Conservation (phyloP, 2,329 filamentous ascomycete species). For the Claviceps sp. region DNA sequence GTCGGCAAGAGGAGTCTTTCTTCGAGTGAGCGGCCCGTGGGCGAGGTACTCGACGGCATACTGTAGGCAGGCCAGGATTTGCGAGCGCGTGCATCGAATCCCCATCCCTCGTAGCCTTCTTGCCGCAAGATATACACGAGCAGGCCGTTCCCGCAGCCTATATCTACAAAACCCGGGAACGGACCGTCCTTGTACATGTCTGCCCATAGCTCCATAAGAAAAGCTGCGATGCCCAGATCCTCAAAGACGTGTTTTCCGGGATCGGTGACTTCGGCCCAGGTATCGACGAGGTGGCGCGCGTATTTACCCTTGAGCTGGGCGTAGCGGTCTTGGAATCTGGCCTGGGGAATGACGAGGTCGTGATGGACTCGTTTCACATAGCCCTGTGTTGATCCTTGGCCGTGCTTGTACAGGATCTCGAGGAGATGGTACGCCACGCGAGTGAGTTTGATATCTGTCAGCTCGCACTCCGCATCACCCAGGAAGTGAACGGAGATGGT, state of each 20-base stretch:
- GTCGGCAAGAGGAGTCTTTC: constrained; percentile 36
- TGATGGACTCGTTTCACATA: constrained; percentile 76
- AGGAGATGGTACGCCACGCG: constrained; percentile 59
- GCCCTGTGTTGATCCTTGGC: constrained; percentile 47
- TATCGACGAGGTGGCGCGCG: constrained; percentile 53
- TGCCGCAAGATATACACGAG: constrained; percentile 68
- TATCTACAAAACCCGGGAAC: constrained; percentile 88
- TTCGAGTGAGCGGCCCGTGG: constrained; percentile 24
- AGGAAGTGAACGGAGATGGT: constrained; percentile 48
- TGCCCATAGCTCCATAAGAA: constrained; percentile 81
- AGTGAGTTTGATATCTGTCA: constrained; percentile 34
- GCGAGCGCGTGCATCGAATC: constrained; percentile 77
- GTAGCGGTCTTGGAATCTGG: constrained; percentile 71
- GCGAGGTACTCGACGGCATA: constrained; percentile 12
- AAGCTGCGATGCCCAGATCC: constrained; percentile 80
- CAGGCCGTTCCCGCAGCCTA: constrained; percentile 90
- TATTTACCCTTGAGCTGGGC: constrained; percentile 66
- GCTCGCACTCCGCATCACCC: constrained; percentile 27
- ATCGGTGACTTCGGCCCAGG: constrained; percentile 79
- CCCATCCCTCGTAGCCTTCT: constrained; percentile 78
- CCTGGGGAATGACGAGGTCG: constrained; percentile 66
- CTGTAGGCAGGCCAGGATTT: constrained; percentile 75
- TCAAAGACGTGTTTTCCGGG: constrained; percentile 91
- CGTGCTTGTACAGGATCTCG: constrained; percentile 58
- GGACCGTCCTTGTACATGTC: constrained; percentile 53